A percentile compares a stretch with the other conserved stretches of the same genome.
These are phyloP conservation scores for Arthrobotrys entomopaga DNA, from an alignment of 2,329 filamentous ascomycete species.

Conservation along the genomic window DNA sequence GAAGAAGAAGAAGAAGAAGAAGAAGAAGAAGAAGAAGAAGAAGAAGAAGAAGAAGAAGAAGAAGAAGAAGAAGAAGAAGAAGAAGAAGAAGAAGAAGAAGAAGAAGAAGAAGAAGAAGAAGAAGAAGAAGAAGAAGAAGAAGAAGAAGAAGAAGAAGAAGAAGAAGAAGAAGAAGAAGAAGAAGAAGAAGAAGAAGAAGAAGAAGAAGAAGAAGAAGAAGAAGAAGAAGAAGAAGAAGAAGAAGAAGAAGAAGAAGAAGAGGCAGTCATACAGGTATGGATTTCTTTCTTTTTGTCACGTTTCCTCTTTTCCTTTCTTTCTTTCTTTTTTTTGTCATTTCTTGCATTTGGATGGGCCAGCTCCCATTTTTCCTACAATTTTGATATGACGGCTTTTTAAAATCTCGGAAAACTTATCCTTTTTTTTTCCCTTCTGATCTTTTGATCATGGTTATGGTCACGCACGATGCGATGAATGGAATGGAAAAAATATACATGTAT, in stretches of 20 bases:
- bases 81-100: not conserved
- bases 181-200: not conserved
- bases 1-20: not conserved
- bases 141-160: not conserved
- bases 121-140: constrained; percentile 3
- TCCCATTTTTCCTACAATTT: not conserved
- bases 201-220: not conserved
- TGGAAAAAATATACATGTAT: constrained; percentile 20
- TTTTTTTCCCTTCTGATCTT: not conserved
- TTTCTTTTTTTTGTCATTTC: not conserved
- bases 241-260: not conserved
- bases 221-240: constrained; percentile 4
- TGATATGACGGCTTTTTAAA: not conserved
- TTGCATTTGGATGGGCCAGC: constrained; percentile 6
- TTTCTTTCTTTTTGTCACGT: not conserved
- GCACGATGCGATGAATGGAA: constrained; percentile 27
- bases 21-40: not conserved
- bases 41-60: not conserved
- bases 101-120: not conserved
- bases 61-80: not conserved
- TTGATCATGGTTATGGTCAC: not conserved
- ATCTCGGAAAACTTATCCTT: not conserved
- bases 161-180: not conserved
- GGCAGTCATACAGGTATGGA: constrained; percentile 8
- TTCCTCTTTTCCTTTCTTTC: too few relatives aligned